Evolutionary conservation across 2,329 filamentous ascomycete species (phyloP).

Genomic region (Cadophora sp.): DNA sequence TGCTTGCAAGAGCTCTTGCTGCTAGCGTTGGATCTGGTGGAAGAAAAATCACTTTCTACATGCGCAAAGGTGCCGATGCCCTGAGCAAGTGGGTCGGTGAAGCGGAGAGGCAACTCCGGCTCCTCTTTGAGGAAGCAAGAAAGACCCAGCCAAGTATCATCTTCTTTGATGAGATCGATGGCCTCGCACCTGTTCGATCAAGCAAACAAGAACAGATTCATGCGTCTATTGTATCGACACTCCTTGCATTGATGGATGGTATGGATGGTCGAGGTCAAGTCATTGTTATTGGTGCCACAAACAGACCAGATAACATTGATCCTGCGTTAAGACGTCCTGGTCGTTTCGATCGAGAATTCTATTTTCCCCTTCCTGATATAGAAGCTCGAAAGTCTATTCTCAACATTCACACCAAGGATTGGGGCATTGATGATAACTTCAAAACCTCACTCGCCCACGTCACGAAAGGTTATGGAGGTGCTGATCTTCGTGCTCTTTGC

Average conservation of each 20-base stretch:
- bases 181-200: conserved; percentile 91
- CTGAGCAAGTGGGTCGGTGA: conserved; percentile 99
- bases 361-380: conserved; percentile 89
- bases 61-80: conserved; percentile 98
- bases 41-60: conserved; percentile 97
- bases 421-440: conserved; percentile 82
- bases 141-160: conserved; percentile 98
- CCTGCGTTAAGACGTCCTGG: conserved; percentile 93
- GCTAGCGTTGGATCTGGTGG: conserved; percentile 89
- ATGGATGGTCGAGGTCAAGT: conserved; percentile 99
- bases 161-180: conserved; percentile 99
- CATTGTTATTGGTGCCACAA: conserved; percentile 98
- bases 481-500: conserved; percentile 90
- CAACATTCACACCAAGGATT: conserved; percentile 93
- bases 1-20: conserved; percentile 91
- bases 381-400: conserved; percentile 85
- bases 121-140: conserved; percentile 94
- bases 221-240: conserved; percentile 92
- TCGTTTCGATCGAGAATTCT: conserved; percentile 96
- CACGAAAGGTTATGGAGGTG: conserved; percentile 96
- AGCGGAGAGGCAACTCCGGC: conserved; percentile 90
- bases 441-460: conserved; percentile 84
- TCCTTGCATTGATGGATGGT: conserved; percentile 95
- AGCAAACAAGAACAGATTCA: conserved; percentile 99
- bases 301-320: conserved; percentile 94